Percentiles rank a stretch among this genome's conserved stretches.
Evolutionary conservation across 805 yeast species (phyloP).

Genomic region (Suhomyces vadensis): DNA sequence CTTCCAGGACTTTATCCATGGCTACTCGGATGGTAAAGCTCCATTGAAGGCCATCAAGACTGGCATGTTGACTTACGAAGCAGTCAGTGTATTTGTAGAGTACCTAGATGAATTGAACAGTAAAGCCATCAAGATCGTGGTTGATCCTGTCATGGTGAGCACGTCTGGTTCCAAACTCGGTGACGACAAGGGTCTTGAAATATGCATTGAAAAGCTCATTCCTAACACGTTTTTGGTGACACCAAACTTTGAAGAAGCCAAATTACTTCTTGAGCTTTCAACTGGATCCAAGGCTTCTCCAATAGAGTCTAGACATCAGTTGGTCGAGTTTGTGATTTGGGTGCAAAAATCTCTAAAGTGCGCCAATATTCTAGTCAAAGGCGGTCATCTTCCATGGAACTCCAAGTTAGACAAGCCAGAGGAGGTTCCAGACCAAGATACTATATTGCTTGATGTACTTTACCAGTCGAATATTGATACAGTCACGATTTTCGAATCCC

Average conservation of each 20-base stretch:
- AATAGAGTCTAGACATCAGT: conserved; percentile 37
- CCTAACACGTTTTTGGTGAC: conserved; percentile 63
- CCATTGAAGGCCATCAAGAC: conserved; percentile 69
- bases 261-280: conserved; percentile 33
- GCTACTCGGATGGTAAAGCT: conserved; percentile 19
- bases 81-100: conserved; percentile 48
- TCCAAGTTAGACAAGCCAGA: conserved; percentile 13
- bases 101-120: conserved; percentile 32
- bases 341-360: conserved; percentile 39
- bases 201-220: conserved; percentile 46
- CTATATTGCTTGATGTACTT: conserved; percentile 50
- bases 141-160: conserved; percentile 85
- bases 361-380: conserved; percentile 65
- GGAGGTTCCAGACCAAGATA: background rate
- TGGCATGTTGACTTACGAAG: conserved; percentile 67
- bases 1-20: conserved; percentile 55
- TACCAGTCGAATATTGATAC: conserved; percentile 42
- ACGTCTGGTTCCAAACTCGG: conserved; percentile 71
- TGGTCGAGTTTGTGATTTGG: conserved; percentile 19
- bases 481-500: conserved; percentile 49
- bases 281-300: conserved; percentile 18
- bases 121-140: conserved; percentile 43
- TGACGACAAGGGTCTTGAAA: conserved; percentile 45
- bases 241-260: conserved; percentile 75
- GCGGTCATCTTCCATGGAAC: conserved; percentile 69